phyloP scores from a whole-genome alignment of 2,329 filamentous ascomycete species.

The Fusarium continuum region DNA sequence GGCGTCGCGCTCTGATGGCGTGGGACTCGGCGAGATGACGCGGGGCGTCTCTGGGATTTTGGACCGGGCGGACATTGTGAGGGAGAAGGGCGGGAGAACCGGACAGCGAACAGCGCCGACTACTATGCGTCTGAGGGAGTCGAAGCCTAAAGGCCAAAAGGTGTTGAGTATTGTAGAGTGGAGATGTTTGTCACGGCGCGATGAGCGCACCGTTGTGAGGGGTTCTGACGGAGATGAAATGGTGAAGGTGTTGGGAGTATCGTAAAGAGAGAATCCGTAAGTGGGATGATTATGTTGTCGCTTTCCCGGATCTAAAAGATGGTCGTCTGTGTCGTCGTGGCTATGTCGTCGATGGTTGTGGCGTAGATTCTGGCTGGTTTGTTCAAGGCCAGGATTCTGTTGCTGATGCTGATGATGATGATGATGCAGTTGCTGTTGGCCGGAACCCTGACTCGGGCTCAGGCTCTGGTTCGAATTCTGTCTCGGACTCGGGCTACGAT shows the following conservation, averaged over 20 bases:
- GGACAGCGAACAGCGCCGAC: conserved; percentile 65
- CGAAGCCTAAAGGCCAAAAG: conserved; percentile 59
- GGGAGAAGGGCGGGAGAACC: conserved; percentile 68
- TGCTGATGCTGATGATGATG: conserved; percentile 22
- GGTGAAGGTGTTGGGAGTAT: conserved; percentile 32
- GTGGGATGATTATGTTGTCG: conserved; percentile 43
- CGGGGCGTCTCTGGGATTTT: conserved; percentile 80
- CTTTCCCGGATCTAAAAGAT: conserved; percentile 26
- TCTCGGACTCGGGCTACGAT: conserved; percentile 34
- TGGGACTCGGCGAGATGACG: conserved; percentile 89
- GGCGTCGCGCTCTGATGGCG: conserved; percentile 52
- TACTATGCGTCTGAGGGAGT: conserved; percentile 59
- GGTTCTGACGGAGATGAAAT: conserved; percentile 26
- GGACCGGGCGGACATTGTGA: conserved; percentile 61
- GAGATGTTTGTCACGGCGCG: conserved; percentile 63
- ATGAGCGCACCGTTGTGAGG: conserved; percentile 45
- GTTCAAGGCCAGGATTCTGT: conserved; percentile 2
- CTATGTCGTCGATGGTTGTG: conserved; percentile 34
- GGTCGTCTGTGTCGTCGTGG: conserved; percentile 31
- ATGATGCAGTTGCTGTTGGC: conserved; percentile 26
- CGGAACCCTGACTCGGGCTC: conserved; percentile 26
- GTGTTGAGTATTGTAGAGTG: conserved; percentile 45
- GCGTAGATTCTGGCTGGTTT: conserved; percentile 21
- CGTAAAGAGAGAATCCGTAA: conserved; percentile 14
- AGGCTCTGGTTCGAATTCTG: conserved; percentile 22